Base-by-base conservation (phyloP, 208 protist genomes). In the Trypanosoma brucei region DNA sequence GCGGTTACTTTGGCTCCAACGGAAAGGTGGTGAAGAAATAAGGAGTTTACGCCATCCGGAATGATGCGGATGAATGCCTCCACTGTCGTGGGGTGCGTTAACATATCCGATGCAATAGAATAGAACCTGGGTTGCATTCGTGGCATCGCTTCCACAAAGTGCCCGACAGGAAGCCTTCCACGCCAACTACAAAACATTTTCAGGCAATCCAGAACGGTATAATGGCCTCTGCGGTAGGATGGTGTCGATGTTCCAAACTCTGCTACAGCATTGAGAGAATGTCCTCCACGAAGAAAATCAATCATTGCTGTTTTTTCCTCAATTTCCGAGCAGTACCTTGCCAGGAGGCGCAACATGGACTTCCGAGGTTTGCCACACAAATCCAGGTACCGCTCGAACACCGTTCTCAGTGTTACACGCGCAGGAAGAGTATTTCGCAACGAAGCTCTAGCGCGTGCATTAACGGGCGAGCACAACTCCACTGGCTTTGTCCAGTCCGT, bases 111-210 rank as follows among this genome's bases (percentile, higher is more conserved):
- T 3, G 95, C 93, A 73, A 98, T 98, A 3, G 96, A 98, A 76
- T 97, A 98, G 70, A 93, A 98, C 14, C 97, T 84, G n/a, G 86
- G 86, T 70, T 96, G 91, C 22, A 97, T 68, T 5, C 88, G 81
- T 30, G 95, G 93, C 67, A 98, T 76, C 11, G 95, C 39, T 70
- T 97, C 91, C 9, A 97, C 50, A 50, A 96, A 82, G 48, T 83
- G 78, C 3, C 75, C 88, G 14, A 92, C 40, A 37, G 76, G 70
- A 31, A 54, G 30, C 14, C 89, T 73, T 37, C 78, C 51, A 46
- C 72, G 76, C 51, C 83, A 92, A 61, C 79, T 91, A 5, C 76
- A 79, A 65, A 92, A 95, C 33, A 45, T 57, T 65, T 81, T 75
- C 46, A 95, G 37, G 60, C 84, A 92, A 62, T 91, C 86, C n/a